phyloP scores from a whole-genome alignment of 1,139 yeast genomes.

The Saccharomycopsis hybrid region DNA sequence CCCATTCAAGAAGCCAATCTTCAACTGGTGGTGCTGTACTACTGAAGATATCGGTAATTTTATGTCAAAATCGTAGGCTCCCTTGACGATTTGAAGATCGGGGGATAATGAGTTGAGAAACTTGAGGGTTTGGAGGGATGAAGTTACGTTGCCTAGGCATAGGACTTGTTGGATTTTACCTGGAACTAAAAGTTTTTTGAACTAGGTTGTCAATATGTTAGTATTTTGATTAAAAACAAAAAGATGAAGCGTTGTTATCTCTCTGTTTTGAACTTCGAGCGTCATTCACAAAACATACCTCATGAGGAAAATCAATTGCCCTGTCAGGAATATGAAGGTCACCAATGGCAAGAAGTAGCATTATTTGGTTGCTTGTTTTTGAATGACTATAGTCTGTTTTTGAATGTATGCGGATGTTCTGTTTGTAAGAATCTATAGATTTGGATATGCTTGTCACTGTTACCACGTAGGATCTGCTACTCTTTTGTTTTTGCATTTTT shows the following conservation, averaged over 20 bases:
- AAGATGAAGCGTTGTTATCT: too few relatives aligned
- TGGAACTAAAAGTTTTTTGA: conserved; percentile 67
- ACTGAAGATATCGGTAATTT: conserved; percentile 58
- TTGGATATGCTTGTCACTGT: too few relatives aligned
- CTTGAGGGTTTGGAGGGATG: conserved; percentile 53
- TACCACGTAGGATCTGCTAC: too few relatives aligned
- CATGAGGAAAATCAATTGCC: conserved; percentile 48
- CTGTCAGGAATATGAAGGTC: conserved; percentile 89
- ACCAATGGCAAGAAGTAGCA: conserved; percentile 87
- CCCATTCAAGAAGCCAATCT: conserved; percentile 83
- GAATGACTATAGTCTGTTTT: too few relatives aligned
- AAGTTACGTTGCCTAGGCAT: conserved; percentile 81
- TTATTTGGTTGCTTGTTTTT: conserved; percentile 25
- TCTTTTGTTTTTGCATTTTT: too few relatives aligned
- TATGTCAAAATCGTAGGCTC: conserved; percentile 59
- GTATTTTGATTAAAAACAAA: too few relatives aligned
- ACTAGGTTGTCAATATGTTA: conserved; percentile 32
- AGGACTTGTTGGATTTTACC: conserved; percentile 80
- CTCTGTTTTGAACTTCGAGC: too few relatives aligned
- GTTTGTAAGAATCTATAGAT: too few relatives aligned
- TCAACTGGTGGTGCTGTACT: conserved; percentile 61
- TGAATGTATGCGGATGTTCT: too few relatives aligned
- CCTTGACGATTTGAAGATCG: conserved; percentile 70
- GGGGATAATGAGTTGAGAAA: conserved; percentile 65
- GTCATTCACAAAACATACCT: conserved; percentile 23